Base-by-base conservation (phyloP, 1,284 basidiomycete genomes). In the Boletus semigastroideus region DNA sequence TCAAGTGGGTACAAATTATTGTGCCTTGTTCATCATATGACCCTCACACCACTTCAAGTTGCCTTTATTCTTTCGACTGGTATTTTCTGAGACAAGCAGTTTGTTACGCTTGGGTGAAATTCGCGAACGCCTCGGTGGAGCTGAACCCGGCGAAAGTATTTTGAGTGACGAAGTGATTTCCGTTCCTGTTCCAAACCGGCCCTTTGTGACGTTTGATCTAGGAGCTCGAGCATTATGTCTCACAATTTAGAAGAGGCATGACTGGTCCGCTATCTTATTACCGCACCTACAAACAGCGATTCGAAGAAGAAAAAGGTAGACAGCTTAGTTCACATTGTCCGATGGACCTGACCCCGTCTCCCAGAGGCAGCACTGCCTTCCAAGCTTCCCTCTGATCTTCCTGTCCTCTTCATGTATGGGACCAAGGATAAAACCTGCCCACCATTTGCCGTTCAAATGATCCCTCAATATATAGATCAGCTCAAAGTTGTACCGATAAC, bases 221-320 rank as follows among this genome's bases (percentile, higher is more conserved):
- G 83, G 84, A 87, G 59, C 67, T 79, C 19, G 60, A 73, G 20
- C 77, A 78, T 54, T 82, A 86, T 57, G 19, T 73, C 16, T 63
- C 72, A 12, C 70, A 76, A 51, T 73, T 78, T 17, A 59, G 67
- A 17, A 71, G 74, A 54, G 78, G 79, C n/a, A 82, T 89, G 81
- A 73, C 74, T 20, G 85, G 85, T 0, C 84, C 87, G 3, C 66
- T 87, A 12, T 85, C 84, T 52, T 90, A 87, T 63, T 89, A 89
- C 57, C 78, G 84, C 27, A 87, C 84, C 3, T 67, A 71, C 16
- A 74, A 75, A 55, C 54, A 72, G 52, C 75, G 84, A 19, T 79
- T 78, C 63, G 77, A 84, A 16, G 87, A 90, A 67, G 87, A 89
- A 68, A 64, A 67, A 62, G 79, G 85, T 82, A 51, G 42, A 60